Base-by-base conservation (phyloP, 768 basidiomycete genomes). In the Podaxis sp. region DNA sequence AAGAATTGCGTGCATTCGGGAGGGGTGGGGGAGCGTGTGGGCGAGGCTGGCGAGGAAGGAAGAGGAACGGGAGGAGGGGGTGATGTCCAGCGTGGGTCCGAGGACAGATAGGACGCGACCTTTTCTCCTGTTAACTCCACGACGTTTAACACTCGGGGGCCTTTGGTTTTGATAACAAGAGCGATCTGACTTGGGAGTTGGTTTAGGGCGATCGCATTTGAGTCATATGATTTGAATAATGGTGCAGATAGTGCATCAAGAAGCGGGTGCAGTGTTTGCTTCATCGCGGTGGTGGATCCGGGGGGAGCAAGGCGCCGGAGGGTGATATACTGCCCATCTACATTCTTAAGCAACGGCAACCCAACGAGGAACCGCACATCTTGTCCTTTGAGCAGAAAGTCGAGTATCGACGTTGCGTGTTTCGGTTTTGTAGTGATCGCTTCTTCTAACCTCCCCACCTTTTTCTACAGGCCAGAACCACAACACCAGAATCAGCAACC, bases 321-420 rank as follows among this genome's bases (percentile, higher is more conserved):
- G 5, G 73, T 61, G 14, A 74, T 53, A 13, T 47, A 56, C 7
- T 62, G 55, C 4, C 69, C 72, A 7, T 66, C 68, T 0, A 73
- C 64, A 1, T 72, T 61, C 1, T 71, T 71, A n/a, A 81, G 48
- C n/a, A 82, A 54, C 0, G 78, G 79, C 1, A 82, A 65, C 1
- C 71, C 74, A 18, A 73, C 61, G 4, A 82, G 48, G 53, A 76
- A 69, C 13, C 62, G 60, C 10, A 80, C 42, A 28, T 76, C 65
- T 0, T 65, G 55, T 0, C 68, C 66, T 0, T 72, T 73, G 2
- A 81, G 65, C 0, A 81, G 69, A 61, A 77, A 82, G 3, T 62
- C 63, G 13, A 72, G 62, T 16, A 77, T 61, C 5, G 61, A 25
- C 1, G 5, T 54, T 0, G 59, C 59, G 4, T 61, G 35, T 23